Conservation (phyloP, 2,329 filamentous ascomycete species). For the Epichloe glyceriae region DNA sequence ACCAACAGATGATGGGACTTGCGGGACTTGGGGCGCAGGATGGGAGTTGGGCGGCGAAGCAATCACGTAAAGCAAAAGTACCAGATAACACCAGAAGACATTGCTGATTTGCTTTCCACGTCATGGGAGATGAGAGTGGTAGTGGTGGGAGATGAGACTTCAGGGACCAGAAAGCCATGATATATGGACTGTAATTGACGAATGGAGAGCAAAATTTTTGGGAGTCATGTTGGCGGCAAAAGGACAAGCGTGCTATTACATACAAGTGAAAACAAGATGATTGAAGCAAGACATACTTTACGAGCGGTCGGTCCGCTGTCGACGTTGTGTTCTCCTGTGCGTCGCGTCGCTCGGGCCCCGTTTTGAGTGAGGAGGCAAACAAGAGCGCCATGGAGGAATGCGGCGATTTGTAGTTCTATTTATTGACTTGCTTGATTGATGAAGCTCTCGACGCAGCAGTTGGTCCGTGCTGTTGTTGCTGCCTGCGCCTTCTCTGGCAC, state of each 20-base stretch:
- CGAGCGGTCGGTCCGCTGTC: neutral
- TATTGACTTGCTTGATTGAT: too few species aligned
- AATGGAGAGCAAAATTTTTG: neutral
- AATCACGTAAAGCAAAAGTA: too few species aligned
- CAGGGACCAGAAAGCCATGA: neutral
- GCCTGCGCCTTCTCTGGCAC: neutral
- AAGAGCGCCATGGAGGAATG: too few species aligned
- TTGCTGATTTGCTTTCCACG: neutral
- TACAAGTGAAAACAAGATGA: neutral
- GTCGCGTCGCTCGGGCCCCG: too few species aligned
- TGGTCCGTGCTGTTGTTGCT: neutral
- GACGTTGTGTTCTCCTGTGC: too few species aligned
- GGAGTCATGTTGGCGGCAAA: constrained; percentile 3
- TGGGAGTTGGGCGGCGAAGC: too few species aligned
- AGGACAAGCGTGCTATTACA: constrained; percentile 4
- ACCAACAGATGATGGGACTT: neutral
- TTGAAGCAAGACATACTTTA: neutral
- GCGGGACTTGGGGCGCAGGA: too few species aligned
- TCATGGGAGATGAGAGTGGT: neutral
- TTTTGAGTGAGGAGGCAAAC: too few species aligned
- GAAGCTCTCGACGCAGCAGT: neutral
- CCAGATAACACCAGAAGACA: too few species aligned
- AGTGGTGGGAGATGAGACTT: neutral
- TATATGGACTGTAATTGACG: neutral
- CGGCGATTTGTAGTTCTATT: too few species aligned